Evolutionary conservation across 441 rosid genomes (phyloP), one percentile per base, ranked within the genome.

Genomic region (Pelargonium myrrhifolium): DNA sequence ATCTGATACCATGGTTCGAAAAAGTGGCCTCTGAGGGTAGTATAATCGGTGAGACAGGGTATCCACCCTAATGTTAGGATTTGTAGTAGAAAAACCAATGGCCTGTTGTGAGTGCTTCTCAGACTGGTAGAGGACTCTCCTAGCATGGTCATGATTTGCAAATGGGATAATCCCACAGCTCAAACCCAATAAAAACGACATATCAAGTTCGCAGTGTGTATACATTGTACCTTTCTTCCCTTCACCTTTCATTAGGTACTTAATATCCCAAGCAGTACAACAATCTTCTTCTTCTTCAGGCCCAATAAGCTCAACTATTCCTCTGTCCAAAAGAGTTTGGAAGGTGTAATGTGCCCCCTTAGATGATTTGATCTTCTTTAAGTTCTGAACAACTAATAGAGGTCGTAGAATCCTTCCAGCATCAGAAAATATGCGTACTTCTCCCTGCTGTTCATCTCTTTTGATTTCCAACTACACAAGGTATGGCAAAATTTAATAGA

Each of bases 271-370:
- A 24, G 96, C 94, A 0, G 84, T 80, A 12, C 40, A 65, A 61
- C 89, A 91, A 71, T 94, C 99, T 67, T 94, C 97, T 77, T 94
- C 99, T 78, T 91, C 97, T 78, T 91, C 97, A 0, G 85, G 79
- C 64, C 99, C 97, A 35, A 89, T 56, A 56, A 91, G 75, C 82
- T 93, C 96, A 2, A 89, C 69, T 4, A 93, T 87, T 68, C 96
- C 92, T 68, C 75, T 77, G 76, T 87, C 89, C 68, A 91, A 71
- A 68, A 91, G 88, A 74, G 78, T 66, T 37, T 76, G 75, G 65
- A 94, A 87, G 70, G 73, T 67, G 55, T 78, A 84, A 21, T 53
- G 77, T 12, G 75, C 76, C 17, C 84, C 90, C 72, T 91, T 89
- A 1, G 81, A 75, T 21, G 74, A 69, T 68, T 79, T 83, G 45